Conservation (phyloP, 139 green algal genomes). For the Chlamydomonas urium region DNA sequence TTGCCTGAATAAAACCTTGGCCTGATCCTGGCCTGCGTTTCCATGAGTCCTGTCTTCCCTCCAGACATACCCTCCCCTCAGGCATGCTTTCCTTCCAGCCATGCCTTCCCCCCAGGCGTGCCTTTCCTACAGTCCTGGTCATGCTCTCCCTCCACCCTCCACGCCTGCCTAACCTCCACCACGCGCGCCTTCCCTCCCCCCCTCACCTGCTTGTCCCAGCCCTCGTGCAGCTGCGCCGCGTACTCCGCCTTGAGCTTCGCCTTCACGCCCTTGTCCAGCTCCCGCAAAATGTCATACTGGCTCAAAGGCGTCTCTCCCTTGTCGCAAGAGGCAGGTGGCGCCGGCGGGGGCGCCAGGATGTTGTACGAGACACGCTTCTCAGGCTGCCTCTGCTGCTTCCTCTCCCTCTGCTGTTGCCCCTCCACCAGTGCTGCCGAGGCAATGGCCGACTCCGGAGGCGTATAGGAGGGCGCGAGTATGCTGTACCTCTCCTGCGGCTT, state of each 20-base stretch:
- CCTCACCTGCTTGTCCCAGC: constrained; percentile 28
- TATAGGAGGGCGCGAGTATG: background rate
- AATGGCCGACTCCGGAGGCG: too few species aligned
- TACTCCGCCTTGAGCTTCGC: constrained; percentile 27
- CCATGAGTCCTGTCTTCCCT: too few species aligned
- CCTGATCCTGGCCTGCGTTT: too few species aligned
- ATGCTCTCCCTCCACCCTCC: background rate
- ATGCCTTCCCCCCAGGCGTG: too few species aligned
- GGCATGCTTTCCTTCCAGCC: too few species aligned
- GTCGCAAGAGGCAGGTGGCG: background rate
- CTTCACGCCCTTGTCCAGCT: constrained; percentile 13
- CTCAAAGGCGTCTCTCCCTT: constrained; percentile 5
- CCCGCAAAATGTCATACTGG: constrained; percentile 28
- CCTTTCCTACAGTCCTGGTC: too few species aligned
- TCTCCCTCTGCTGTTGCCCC: constrained; percentile 11
- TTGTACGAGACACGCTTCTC: too few species aligned
- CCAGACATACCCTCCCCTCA: too few species aligned
- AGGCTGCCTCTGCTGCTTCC: too few species aligned
- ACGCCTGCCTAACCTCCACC: background rate
- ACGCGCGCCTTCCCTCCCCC: background rate
- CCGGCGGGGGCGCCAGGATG: background rate
- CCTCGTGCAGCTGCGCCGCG: constrained; percentile 18
- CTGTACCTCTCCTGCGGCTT: background rate
- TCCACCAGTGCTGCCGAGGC: too few species aligned
- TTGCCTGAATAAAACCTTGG: too few species aligned